Evolutionary conservation across 1,139 yeast species (phyloP), one percentile per base, ranked within the genome.

Genomic region (Debaryomycetaceae sp.): DNA sequence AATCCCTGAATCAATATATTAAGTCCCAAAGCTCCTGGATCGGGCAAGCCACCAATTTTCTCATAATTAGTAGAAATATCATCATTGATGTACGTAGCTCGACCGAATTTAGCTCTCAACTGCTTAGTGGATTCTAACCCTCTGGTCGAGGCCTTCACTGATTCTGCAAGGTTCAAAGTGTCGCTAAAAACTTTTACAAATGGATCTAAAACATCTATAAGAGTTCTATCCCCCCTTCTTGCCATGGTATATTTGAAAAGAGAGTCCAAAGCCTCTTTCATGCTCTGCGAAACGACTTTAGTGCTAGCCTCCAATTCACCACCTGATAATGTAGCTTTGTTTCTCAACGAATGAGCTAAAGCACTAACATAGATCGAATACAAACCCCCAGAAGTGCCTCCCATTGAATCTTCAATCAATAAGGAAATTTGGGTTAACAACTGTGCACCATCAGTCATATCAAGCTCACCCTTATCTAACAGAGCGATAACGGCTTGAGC

Each of bases 301-400:
- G 14, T 37, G 39, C 24, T 23, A 37, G 22, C 39, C 14, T 37
- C 39, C n/a, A 37, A n/a, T 9, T 13, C 7, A 23, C 13, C 39
- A 17, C 20, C 2, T 17, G 20, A 17, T 17, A 17, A 17, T 17
- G 20, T 17, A 17, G 20, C 20, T 37, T 37, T 33, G 24, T 37
- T 37, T 11, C 34, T 66, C 62, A 43, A 67, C 22, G 67, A 59
- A 45, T 67, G 65, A 38, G 69, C 63, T 13, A 75, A 62, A 6
- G 80, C 72, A 33, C 76, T 68, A 48, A 75, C 63, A 47, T 69
- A 76, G 37, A 76, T 76, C 45, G 72, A 76, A 38, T 73, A 61
- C 39, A 76, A 67, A 1, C 79, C 81, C 4, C 80, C 81, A 35
- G 75, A 63, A 8, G 81, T 76, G 13, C 81, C 81, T n/a, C 81